Conservation (phyloP, 1,284 basidiomycete genomes). For the Sanghuangporus weigelae region DNA sequence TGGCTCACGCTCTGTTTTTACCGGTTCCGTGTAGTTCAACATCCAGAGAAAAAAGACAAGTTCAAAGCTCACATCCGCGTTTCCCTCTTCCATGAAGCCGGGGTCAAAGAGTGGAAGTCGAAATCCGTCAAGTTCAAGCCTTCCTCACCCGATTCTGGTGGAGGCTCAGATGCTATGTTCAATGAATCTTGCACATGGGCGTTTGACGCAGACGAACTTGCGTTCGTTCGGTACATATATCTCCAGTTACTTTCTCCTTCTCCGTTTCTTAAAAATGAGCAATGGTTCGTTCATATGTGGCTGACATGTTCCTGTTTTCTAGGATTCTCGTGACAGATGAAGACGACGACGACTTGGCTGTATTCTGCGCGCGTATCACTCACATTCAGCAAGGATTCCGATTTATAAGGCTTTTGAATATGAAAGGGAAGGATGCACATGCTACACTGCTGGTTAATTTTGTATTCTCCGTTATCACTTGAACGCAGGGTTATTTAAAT, state of each 20-base stretch:
- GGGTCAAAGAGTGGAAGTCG: slow-evolving; percentile 38
- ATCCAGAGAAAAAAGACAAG: slow-evolving; percentile 31
- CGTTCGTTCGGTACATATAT: slow-evolving; percentile 41
- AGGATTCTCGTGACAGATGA: slow-evolving; percentile 30
- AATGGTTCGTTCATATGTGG: background rate
- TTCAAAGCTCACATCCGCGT: slow-evolving; percentile 38
- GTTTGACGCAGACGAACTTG: slow-evolving; percentile 42
- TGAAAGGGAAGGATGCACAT: slow-evolving; percentile 47
- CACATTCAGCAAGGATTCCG: slow-evolving; percentile 44
- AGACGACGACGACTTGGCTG: slow-evolving; percentile 39
- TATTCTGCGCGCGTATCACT: slow-evolving; percentile 45
- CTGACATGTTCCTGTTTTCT: background rate
- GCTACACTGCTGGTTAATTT: slow-evolving; percentile 44
- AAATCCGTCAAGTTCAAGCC: slow-evolving; percentile 31
- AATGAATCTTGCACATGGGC: slow-evolving; percentile 43
- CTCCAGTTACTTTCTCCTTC: background rate
- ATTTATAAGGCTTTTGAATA: slow-evolving; percentile 46
- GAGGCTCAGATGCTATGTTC: slow-evolving; percentile 38
- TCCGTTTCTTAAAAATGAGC: background rate
- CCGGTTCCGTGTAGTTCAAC: slow-evolving; percentile 32
- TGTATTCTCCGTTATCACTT: slow-evolving; percentile 3
- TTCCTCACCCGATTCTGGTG: slow-evolving; percentile 26
- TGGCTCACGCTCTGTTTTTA: background rate
- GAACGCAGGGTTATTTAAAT: background rate
- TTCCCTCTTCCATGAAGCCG: slow-evolving; percentile 35